Evolutionary conservation across 768 basidiomycete genomes (phyloP).

Genomic region (Cyathus striatus): DNA sequence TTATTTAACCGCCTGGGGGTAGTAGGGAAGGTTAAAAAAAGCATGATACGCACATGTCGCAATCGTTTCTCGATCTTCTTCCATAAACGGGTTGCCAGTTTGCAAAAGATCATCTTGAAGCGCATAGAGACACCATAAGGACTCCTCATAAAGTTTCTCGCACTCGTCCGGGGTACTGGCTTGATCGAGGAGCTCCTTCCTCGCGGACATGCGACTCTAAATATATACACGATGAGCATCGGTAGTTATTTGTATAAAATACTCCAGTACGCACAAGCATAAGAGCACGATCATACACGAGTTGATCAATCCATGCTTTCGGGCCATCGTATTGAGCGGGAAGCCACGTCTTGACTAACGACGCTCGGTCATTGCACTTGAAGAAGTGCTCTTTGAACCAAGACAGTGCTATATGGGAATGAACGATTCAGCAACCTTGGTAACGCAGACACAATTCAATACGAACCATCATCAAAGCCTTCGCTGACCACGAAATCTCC

Average conservation of each 20-base stretch:
- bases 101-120: conserved; percentile 86
- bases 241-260: neutral
- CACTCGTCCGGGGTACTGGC: conserved; percentile 75
- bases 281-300: conserved; percentile 90
- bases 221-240: no score
- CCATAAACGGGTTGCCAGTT: conserved; percentile 77
- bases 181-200: conserved; percentile 83
- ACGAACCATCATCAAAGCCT: conserved; percentile 73
- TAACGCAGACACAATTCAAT: neutral
- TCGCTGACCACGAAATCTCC: conserved; percentile 73
- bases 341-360: conserved; percentile 83
- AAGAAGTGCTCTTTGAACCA: conserved; percentile 96
- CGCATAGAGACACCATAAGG: conserved; percentile 89
- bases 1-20: no score
- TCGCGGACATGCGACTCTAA: conserved; percentile 93
- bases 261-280: conserved; percentile 54
- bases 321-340: conserved; percentile 80
- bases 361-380: conserved; percentile 90
- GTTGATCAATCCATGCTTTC: conserved; percentile 80
- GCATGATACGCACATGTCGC: no score
- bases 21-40: no score
- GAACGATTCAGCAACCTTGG: neutral
- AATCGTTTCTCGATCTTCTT: conserved; percentile 77
- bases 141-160: conserved; percentile 92
- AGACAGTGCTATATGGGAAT: conserved; percentile 47